Conservation (phyloP, 2,329 filamentous ascomycete species). For the Exophiala sp. region DNA sequence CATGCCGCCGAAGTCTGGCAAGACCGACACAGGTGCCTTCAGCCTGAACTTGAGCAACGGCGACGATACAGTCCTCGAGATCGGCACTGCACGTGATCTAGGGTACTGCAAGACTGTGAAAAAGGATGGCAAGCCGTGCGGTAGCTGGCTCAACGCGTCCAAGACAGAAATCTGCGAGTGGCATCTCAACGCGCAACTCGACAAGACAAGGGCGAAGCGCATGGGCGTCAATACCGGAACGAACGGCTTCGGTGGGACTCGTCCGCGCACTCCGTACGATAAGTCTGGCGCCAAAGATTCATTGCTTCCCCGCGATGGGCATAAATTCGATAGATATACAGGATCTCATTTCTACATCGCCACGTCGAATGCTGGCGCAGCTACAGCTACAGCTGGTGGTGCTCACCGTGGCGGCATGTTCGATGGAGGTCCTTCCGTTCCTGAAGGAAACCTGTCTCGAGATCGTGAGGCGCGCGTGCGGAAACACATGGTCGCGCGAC, state of each 20-base stretch:
- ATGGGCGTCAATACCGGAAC: constrained; percentile 76
- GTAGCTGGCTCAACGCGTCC: constrained; percentile 79
- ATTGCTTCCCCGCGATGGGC: constrained; percentile 19
- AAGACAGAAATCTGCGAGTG: constrained; percentile 91
- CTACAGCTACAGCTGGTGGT: background rate
- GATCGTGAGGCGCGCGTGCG: constrained; percentile 44
- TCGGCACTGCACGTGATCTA: constrained; percentile 79
- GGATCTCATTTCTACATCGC: constrained; percentile 47
- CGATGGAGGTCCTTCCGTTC: constrained; percentile 39
- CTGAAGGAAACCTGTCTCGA: constrained; percentile 37
- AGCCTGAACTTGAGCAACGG: constrained; percentile 80
- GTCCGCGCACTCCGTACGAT: constrained; percentile 37
- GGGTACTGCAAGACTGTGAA: constrained; percentile 83
- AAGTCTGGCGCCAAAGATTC: constrained; percentile 31
- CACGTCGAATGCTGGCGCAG: constrained; percentile 18
- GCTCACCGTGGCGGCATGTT: background rate
- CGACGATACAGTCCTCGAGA: constrained; percentile 83
- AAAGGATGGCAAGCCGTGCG: constrained; percentile 78
- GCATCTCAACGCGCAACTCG: constrained; percentile 78
- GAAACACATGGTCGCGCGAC: constrained; percentile 41
- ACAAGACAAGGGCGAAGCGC: constrained; percentile 64
- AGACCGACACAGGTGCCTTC: constrained; percentile 76
- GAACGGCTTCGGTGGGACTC: constrained; percentile 44
- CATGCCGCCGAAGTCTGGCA: constrained; percentile 77
- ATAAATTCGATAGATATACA: constrained; percentile 38